Evolutionary conservation across 1,139 yeast species (phyloP).

Genomic region (Saccharomyces hybrid): DNA sequence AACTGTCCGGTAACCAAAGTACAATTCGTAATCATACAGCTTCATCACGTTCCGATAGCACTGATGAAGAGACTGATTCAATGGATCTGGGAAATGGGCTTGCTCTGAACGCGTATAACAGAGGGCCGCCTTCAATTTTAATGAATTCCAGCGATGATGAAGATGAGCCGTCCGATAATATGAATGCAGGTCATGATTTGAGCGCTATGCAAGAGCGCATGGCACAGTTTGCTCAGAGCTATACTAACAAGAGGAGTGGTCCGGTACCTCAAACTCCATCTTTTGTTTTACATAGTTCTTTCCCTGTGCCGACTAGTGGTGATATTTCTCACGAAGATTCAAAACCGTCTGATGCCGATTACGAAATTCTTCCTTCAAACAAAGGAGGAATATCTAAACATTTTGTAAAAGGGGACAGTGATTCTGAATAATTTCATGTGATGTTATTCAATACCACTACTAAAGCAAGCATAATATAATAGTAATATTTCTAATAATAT

Average conservation of each 20-base stretch:
- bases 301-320: neutral
- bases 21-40: neutral
- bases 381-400: too few species aligned
- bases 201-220: slow-evolving; percentile 23
- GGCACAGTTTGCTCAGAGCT: slow-evolving; percentile 24
- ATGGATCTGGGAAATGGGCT: slow-evolving; percentile 32
- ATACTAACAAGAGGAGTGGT: slow-evolving; percentile 6
- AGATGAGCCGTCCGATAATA: slow-evolving; percentile 11
- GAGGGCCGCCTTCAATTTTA: slow-evolving; percentile 30
- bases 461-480: too few species aligned
- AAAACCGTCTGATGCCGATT: too few species aligned
- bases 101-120: slow-evolving; percentile 23
- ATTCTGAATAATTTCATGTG: too few species aligned
- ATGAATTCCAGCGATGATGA: slow-evolving; percentile 21
- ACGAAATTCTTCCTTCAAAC: too few species aligned
- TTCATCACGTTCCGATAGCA: neutral
- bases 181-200: slow-evolving; percentile 11
- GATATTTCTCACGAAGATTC: neutral
- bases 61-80: slow-evolving; percentile 10
- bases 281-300: neutral
- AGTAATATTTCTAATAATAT: too few species aligned
- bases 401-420: too few species aligned
- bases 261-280: neutral
- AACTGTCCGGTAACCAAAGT: neutral
- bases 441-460: too few species aligned